Evolutionary conservation across 2,329 filamentous ascomycete species (phyloP), one percentile per base, ranked within the genome.

Genomic region (Ceratocystis ficicola): DNA sequence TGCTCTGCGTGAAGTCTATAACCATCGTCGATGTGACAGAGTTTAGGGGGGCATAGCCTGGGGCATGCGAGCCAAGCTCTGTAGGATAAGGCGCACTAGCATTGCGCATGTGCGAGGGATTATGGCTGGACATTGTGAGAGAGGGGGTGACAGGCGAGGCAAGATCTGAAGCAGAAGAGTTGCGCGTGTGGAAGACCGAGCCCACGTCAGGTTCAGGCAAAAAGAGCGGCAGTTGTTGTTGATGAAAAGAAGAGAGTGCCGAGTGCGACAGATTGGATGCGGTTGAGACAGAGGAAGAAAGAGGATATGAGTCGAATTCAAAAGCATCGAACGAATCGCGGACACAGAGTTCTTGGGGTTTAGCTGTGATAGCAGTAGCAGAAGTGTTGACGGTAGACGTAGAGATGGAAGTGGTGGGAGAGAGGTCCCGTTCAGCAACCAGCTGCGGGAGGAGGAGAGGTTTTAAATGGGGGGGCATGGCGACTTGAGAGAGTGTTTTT

Each of bases 41-140:
- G 65, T 36, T 65, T 8, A 46, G 55, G 41, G 41, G 55, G 80
- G 86, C 76, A 70, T 85, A 84, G 68, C 73, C 73, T 70, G 76
- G 76, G 3, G 74, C 72, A 60, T 44, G 32, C 30, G 15, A 63
- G 50, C 20, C 80, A 77, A 17, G 50, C 66, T 88, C 86, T 66
- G 90, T 78, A 4, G 91, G 95, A 1, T 91, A 95, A 32, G 82
- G 81, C 0, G 90, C 94, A 76, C 89, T 93, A 28, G 86, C 82
- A 70, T 83, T 84, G 70, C 85, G 82, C 62, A 82, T 76, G 74
- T 88, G 63, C 12, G 63, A 57, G 30, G 59, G 65, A 12, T 41
- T 36, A 20, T 63, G 59, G 28, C 8, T 36, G 62, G 59, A 28
- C 36, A 44, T 57, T 30, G 46, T 57, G 28, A 55, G 2, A 81